These are phyloP conservation scores for Boletus sensibilis DNA, from an alignment of 768 basidiomycete genomes.

Conservation along the genomic window DNA sequence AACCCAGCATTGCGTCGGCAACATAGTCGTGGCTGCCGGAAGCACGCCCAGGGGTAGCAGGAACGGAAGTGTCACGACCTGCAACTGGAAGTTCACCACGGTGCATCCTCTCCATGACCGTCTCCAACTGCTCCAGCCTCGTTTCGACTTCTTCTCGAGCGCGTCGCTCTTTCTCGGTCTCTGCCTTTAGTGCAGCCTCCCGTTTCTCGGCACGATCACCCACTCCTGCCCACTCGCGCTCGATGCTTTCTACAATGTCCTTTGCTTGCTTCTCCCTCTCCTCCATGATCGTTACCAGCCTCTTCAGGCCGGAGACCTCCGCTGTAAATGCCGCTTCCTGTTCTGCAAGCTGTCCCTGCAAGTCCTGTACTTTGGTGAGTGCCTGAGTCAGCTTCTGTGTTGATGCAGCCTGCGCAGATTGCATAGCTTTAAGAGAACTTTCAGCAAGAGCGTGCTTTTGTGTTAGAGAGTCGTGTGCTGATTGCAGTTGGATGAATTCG, in stretches of 20 bases:
- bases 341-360: constrained; percentile 77
- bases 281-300: constrained; percentile 83
- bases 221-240: constrained; percentile 77
- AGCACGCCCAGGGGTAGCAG: constrained; percentile 44
- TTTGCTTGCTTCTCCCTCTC: constrained; percentile 84
- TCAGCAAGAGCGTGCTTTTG: constrained; percentile 67
- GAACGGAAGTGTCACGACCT: constrained; percentile 38
- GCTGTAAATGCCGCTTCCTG: constrained; percentile 80
- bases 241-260: constrained; percentile 76
- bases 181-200: constrained; percentile 64
- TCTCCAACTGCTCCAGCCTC: constrained; percentile 67
- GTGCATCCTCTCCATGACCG: constrained; percentile 68
- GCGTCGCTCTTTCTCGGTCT: constrained; percentile 68
- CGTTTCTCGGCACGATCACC: constrained; percentile 66
- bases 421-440: constrained; percentile 68
- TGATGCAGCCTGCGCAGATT: constrained; percentile 68
- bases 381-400: constrained; percentile 76
- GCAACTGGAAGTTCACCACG: constrained; percentile 68
- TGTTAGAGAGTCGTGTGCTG: constrained; percentile 68
- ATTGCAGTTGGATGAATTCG: constrained; percentile 73
- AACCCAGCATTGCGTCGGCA: constrained; percentile 57
- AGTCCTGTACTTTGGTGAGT: constrained; percentile 68
- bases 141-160: constrained; percentile 71
- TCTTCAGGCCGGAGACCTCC: constrained; percentile 70
- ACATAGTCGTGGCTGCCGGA: constrained; percentile 41